phyloP scores from a whole-genome alignment of 345 rosid genomes.

The Eucalyptus globulus region DNA sequence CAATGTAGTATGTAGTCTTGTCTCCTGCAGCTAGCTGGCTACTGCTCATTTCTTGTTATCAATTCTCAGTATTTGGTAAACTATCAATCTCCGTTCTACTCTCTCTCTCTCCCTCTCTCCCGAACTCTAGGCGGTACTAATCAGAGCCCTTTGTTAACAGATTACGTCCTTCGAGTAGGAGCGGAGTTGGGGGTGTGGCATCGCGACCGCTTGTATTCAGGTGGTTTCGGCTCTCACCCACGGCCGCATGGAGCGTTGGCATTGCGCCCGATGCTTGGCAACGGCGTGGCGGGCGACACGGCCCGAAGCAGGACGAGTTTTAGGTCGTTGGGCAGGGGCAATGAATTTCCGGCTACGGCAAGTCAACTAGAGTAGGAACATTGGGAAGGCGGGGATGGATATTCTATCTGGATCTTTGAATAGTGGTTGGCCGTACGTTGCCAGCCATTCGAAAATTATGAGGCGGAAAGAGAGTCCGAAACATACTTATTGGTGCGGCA shows the following conservation, averaged over 20 bases:
- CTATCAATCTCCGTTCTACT: neutral
- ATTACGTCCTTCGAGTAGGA: constrained; percentile 1
- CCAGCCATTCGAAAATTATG: neutral
- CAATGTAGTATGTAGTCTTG: neutral
- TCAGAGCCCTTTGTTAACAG: neutral
- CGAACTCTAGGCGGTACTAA: neutral
- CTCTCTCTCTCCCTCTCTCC: neutral
- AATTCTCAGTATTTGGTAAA: neutral
- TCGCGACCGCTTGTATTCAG: neutral
- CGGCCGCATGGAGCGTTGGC: neutral
- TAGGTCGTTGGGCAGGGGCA: neutral
- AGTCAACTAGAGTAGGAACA: neutral
- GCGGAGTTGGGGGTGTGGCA: neutral
- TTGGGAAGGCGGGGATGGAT: neutral
- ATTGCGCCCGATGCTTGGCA: neutral
- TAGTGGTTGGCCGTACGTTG: neutral
- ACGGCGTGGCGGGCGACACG: neutral
- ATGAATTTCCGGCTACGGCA: neutral
- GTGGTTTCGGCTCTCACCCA: neutral
- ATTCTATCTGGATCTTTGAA: neutral
- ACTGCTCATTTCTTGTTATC: neutral
- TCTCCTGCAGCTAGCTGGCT: neutral
- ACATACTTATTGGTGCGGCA: neutral
- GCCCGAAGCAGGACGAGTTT: neutral
- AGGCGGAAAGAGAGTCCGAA: neutral